Evolutionary conservation across 2,329 filamentous ascomycete species (phyloP).

Genomic region (Phyllachora maydis): DNA sequence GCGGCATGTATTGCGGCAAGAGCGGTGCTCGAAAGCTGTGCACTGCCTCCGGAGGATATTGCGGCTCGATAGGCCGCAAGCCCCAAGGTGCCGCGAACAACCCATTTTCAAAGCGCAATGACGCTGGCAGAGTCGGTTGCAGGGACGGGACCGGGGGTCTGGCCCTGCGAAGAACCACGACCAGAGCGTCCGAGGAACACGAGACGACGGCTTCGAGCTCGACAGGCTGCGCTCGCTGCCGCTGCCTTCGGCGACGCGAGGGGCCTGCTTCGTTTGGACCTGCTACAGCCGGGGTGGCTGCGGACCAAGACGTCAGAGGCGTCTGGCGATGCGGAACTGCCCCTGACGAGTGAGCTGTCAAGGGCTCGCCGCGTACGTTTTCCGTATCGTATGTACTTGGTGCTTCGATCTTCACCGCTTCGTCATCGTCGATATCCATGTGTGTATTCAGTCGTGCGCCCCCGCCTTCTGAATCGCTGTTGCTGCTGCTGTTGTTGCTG

Average conservation of each 20-base stretch:
- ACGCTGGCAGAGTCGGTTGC: constrained; percentile 22
- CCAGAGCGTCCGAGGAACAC: constrained; percentile 72
- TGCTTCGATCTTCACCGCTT: constrained; percentile 15
- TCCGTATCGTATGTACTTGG: too few relatives aligned
- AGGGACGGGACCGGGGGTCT: constrained; percentile 45
- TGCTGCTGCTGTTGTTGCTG: constrained; percentile 12
- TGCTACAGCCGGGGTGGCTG: background rate
- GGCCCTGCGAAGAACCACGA: constrained; percentile 59
- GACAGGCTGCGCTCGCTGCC: constrained; percentile 19
- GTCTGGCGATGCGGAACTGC: constrained; percentile 4
- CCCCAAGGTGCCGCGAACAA: constrained; percentile 71
- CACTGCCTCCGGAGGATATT: constrained; percentile 18
- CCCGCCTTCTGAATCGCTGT: constrained; percentile 18
- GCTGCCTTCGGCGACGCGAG: too few relatives aligned
- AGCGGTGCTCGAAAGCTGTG: constrained; percentile 21
- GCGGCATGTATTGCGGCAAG: constrained; percentile 21
- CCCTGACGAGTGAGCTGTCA: too few relatives aligned
- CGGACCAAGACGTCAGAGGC: constrained; percentile 3
- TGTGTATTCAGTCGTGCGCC: constrained; percentile 19
- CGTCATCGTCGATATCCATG: constrained; percentile 19
- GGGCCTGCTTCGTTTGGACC: too few relatives aligned
- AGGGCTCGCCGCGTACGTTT: too few relatives aligned
- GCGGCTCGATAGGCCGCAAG: constrained; percentile 36
- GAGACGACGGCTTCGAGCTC: constrained; percentile 83
- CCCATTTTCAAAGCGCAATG: constrained; percentile 32